phyloP scores from a whole-genome alignment of 1,139 yeast species.

The Geotrichum phurueaensis region DNA sequence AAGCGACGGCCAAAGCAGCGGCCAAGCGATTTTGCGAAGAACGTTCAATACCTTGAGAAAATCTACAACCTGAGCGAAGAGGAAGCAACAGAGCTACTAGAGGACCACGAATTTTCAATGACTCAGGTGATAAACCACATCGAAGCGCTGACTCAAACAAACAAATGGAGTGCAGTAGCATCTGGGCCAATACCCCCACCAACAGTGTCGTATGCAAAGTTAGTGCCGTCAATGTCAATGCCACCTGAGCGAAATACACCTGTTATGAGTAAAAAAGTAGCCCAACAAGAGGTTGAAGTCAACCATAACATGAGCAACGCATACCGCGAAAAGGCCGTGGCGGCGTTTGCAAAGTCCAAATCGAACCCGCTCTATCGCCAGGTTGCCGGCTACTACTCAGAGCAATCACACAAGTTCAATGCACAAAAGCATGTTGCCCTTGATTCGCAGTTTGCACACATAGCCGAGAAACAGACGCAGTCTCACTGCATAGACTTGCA shows the following conservation, averaged over 20 bases:
- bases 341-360: slow-evolving; percentile 22
- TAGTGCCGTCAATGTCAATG: neutral
- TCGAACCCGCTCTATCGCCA: slow-evolving; percentile 27
- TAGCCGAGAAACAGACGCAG: slow-evolving; percentile 21
- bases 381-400: slow-evolving; percentile 28
- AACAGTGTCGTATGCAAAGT: neutral
- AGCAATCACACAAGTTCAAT: slow-evolving; percentile 22
- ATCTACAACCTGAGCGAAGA: neutral
- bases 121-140: neutral
- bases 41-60: slow-evolving; percentile 5
- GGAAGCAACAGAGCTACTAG: slow-evolving; percentile 2
- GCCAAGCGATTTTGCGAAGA: neutral
- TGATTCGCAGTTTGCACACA: slow-evolving; percentile 18
- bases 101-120: neutral
- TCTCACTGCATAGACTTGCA: slow-evolving; percentile 28
- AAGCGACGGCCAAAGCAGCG: neutral
- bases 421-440: slow-evolving; percentile 17
- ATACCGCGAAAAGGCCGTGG: neutral
- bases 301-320: neutral
- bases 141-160: neutral
- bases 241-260: neutral
- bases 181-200: neutral
- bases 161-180: neutral
- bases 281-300: neutral
- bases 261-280: slow-evolving; percentile 4